These are phyloP conservation scores for Podospora pseudoanserina DNA, from an alignment of 495 filamentous ascomycete genomes.

Conservation along the genomic window DNA sequence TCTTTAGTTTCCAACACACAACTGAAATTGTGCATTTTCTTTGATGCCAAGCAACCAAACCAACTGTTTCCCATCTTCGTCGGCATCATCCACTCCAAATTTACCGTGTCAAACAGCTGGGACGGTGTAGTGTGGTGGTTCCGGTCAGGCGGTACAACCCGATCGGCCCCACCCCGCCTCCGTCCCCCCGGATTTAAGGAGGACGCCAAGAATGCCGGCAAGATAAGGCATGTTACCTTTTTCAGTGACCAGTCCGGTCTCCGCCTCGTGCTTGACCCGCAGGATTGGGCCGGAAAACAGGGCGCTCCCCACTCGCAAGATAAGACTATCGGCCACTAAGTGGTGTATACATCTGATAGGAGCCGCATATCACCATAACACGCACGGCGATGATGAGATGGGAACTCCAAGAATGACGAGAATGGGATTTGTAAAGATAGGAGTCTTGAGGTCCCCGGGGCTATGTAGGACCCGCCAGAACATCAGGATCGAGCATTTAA, in stretches of 20 bases:
- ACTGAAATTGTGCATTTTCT: no score
- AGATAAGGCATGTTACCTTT: background rate
- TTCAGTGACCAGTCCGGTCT: background rate
- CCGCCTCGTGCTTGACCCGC: background rate
- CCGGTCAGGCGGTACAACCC: background rate
- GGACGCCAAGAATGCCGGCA: background rate
- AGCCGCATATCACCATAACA: background rate
- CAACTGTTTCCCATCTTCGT: no score
- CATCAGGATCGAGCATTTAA: no score
- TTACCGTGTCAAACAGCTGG: no score
- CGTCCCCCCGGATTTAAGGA: background rate
- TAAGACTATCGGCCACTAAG: background rate
- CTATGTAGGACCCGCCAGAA: no score
- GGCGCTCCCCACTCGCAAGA: background rate
- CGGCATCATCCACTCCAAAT: no score
- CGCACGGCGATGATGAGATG: background rate
- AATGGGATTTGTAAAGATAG: no score
- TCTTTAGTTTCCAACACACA: no score
- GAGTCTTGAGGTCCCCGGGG: no score
- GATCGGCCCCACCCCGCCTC: background rate
- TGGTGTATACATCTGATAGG: background rate
- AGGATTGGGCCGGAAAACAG: background rate
- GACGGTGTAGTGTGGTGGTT: no score
- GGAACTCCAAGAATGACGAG: no score
- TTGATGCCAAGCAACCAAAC: no score